These are phyloP conservation scores for Coleophoma crateriformis DNA, from an alignment of 2,329 filamentous ascomycete species.

Conservation along the genomic window DNA sequence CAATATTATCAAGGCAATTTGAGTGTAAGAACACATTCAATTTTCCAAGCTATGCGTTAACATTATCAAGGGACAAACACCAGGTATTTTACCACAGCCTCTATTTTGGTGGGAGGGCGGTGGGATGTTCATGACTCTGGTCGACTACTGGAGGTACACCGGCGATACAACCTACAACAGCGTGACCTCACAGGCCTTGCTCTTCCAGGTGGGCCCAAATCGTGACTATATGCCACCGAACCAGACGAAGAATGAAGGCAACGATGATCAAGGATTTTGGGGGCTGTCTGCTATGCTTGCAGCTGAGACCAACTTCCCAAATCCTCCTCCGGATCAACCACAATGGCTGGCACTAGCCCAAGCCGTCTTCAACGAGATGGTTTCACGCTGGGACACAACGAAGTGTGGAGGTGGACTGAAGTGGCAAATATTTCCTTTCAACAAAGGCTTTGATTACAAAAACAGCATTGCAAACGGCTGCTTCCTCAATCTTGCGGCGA, in stretches of 20 bases:
- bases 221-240: slow-evolving; percentile 74
- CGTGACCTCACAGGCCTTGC: slow-evolving; percentile 58
- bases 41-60: neutral
- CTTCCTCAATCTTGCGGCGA: slow-evolving; percentile 56
- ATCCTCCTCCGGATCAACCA: slow-evolving; percentile 49
- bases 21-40: slow-evolving; percentile 24
- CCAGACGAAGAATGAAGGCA: slow-evolving; percentile 62
- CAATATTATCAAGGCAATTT: slow-evolving; percentile 46
- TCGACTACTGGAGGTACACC: slow-evolving; percentile 82
- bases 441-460: slow-evolving; percentile 77
- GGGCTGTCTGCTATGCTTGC: slow-evolving; percentile 64
- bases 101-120: slow-evolving; percentile 63
- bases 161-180: slow-evolving; percentile 67
- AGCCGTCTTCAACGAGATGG: slow-evolving; percentile 76
- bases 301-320: slow-evolving; percentile 57
- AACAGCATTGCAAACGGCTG: slow-evolving; percentile 57
- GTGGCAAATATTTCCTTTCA: slow-evolving; percentile 82
- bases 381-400: slow-evolving; percentile 62
- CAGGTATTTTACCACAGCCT: slow-evolving; percentile 43
- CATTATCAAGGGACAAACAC: slow-evolving; percentile 33
- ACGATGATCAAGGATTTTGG: slow-evolving; percentile 74
- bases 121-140: slow-evolving; percentile 65
- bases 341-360: slow-evolving; percentile 68
- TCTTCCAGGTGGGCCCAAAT: slow-evolving; percentile 67
- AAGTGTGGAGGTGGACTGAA: slow-evolving; percentile 70